These are phyloP conservation scores for Golubevia sp. DNA, from an alignment of 1,284 basidiomycete species.

Conservation along the genomic window DNA sequence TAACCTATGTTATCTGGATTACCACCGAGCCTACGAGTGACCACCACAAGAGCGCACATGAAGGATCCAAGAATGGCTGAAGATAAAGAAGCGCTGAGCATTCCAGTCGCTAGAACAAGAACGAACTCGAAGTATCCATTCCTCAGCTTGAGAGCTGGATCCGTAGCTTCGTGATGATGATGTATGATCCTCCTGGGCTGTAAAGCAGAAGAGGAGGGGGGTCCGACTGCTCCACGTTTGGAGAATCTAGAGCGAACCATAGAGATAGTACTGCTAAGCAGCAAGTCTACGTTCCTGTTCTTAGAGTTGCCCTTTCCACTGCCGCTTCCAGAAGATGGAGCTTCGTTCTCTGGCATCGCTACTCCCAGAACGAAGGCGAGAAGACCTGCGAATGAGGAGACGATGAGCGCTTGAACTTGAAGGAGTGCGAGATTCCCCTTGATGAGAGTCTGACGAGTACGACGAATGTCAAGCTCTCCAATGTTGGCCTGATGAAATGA, in stretches of 20 bases:
- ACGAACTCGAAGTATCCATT: conserved; percentile 68
- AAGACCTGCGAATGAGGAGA: conserved; percentile 82
- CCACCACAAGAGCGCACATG: conserved; percentile 83
- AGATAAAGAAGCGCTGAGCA: conserved; percentile 82
- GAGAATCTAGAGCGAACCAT: conserved; percentile 17
- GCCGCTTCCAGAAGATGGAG: neutral
- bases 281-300: neutral
- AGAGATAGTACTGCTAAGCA: neutral
- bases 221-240: conserved; percentile 14
- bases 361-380: conserved; percentile 77
- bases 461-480: conserved; percentile 80
- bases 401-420: conserved; percentile 89
- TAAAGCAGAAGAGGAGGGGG: conserved; percentile 47
- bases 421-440: conserved; percentile 82
- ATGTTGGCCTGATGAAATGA: conserved; percentile 68
- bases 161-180: conserved; percentile 49
- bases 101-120: conserved; percentile 84
- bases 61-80: conserved; percentile 84
- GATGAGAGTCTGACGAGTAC: conserved; percentile 72
- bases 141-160: conserved; percentile 46
- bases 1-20: conserved; percentile 73
- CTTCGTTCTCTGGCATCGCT: conserved; percentile 65
- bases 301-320: conserved; percentile 5
- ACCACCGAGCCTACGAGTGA: conserved; percentile 75
- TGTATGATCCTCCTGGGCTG: conserved; percentile 47